Conservation (phyloP, 1,284 basidiomycete species). For the Moesziomyces parantarcticus region DNA sequence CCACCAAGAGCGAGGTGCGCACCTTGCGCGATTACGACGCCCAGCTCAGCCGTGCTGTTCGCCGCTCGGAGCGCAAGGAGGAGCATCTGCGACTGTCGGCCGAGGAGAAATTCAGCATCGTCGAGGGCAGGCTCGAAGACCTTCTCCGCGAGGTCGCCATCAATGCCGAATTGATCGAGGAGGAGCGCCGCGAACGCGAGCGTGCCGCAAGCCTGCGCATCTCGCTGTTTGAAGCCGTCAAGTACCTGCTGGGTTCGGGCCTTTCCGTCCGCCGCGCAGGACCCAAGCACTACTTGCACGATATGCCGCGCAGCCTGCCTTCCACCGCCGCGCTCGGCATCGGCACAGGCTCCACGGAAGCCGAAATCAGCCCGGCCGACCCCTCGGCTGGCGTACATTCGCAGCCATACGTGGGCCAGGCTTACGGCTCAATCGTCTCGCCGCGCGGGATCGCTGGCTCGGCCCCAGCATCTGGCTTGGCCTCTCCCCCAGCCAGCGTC, state of each 20-base stretch:
- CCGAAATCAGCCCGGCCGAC: conserved; percentile 8
- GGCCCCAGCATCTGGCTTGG: not conserved
- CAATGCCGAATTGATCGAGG: conserved; percentile 65
- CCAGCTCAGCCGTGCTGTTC: conserved; percentile 64
- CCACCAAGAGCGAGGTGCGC: conserved; percentile 64
- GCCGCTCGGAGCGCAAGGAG: conserved; percentile 62
- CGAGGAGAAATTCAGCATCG: conserved; percentile 60
- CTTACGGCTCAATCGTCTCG: conserved; percentile 10
- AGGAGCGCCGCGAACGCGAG: conserved; percentile 59
- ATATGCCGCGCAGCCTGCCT: conserved; percentile 44
- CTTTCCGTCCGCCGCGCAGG: conserved; percentile 26
- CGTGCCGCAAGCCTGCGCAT: conserved; percentile 43
- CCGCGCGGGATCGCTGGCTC: conserved; percentile 6
- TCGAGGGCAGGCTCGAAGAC: conserved; percentile 61
- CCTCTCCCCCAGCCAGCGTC: conserved; percentile 2
- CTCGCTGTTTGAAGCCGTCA: conserved; percentile 57
- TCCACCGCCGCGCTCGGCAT: conserved; percentile 46
- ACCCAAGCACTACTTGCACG: conserved; percentile 44
- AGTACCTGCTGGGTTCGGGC: conserved; percentile 53
- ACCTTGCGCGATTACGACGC: conserved; percentile 66
- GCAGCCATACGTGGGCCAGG: conserved; percentile 3
- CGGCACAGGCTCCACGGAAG: conserved; percentile 14
- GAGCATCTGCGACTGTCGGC: conserved; percentile 56
- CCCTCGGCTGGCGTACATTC: conserved; percentile 6
- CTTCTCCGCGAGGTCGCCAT: conserved; percentile 62